Evolutionary conservation across 108 stramenopile species (phyloP).

Genomic region (Fistulifera pelliculosa): DNA sequence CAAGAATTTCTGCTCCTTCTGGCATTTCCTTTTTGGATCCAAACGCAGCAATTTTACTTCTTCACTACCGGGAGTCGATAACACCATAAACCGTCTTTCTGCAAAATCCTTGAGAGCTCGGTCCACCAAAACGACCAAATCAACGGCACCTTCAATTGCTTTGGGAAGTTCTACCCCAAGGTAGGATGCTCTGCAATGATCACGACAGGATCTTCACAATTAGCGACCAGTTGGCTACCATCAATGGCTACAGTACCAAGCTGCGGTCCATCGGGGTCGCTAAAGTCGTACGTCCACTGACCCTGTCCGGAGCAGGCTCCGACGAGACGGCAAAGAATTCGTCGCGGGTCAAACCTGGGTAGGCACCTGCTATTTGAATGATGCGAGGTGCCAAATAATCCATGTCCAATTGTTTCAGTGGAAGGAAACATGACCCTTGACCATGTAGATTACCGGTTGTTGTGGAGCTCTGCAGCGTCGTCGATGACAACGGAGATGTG

Average conservation of each 20-base stretch:
- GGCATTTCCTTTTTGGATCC: slow-evolving; percentile 46
- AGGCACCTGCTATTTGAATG: slow-evolving; percentile 80
- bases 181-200: slow-evolving; percentile 72
- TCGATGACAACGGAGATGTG: too few relatives aligned
- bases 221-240: slow-evolving; percentile 46
- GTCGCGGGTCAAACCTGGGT: slow-evolving; percentile 64
- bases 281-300: slow-evolving; percentile 84
- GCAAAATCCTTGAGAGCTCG: slow-evolving; percentile 46
- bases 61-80: slow-evolving; percentile 38
- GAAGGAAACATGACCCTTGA: slow-evolving; percentile 67
- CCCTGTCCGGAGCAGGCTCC: slow-evolving; percentile 58
- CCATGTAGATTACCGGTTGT: slow-evolving; percentile 40
- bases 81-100: slow-evolving; percentile 70
- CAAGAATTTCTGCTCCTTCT: slow-evolving; percentile 48
- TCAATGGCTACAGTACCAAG: slow-evolving; percentile 79
- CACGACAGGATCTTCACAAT: slow-evolving; percentile 66
- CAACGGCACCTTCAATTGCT: slow-evolving; percentile 55
- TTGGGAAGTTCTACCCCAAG: slow-evolving; percentile 51
- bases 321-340: slow-evolving; percentile 58
- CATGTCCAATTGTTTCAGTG: slow-evolving; percentile 70
- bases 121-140: slow-evolving; percentile 70
- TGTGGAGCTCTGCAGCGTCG: too few relatives aligned
- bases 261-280: slow-evolving; percentile 86
- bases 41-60: slow-evolving; percentile 59
- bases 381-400: slow-evolving; percentile 80